Conservation (phyloP, 164 flowering plant genomes). For the Vitis amurensis region DNA sequence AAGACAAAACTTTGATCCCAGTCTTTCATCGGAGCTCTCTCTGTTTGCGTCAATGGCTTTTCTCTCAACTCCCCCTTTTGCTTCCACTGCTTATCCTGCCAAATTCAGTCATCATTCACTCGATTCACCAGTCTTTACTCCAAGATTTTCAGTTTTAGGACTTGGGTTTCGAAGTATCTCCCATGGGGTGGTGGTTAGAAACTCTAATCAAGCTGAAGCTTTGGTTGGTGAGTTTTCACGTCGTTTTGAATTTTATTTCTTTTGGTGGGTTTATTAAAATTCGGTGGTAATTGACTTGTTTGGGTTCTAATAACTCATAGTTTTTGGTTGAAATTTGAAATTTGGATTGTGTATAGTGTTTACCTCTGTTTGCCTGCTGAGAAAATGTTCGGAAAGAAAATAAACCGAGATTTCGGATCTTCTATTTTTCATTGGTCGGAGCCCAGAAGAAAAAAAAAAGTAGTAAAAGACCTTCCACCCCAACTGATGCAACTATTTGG, state of each 20-base stretch:
- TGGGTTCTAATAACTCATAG: too few relatives aligned
- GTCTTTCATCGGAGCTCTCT: not conserved
- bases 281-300: too few relatives aligned
- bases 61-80: slow-evolving; percentile 7
- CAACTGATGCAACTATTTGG: too few relatives aligned
- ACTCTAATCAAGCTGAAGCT: slow-evolving; percentile 24
- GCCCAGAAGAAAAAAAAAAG: too few relatives aligned
- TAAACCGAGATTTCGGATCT: too few relatives aligned
- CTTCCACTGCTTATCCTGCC: slow-evolving; percentile 18
- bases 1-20: too few relatives aligned
- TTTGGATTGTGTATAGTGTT: too few relatives aligned
- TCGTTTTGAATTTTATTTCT: not conserved
- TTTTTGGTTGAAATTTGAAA: too few relatives aligned
- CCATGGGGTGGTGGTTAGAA: slow-evolving; percentile 19
- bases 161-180: slow-evolving; percentile 17
- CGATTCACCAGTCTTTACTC: slow-evolving; percentile 5
- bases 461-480: too few relatives aligned
- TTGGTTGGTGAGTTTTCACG: slow-evolving; percentile 23
- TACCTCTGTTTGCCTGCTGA: too few relatives aligned
- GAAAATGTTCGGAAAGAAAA: too few relatives aligned
- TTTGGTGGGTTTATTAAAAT: not conserved
- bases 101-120: slow-evolving; percentile 8
- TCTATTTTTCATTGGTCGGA: too few relatives aligned
- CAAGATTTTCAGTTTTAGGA: slow-evolving; percentile 20
- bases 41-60: slow-evolving; percentile 37